Conservation (phyloP, 495 filamentous ascomycete species). For the Penicillium maclennaniae region DNA sequence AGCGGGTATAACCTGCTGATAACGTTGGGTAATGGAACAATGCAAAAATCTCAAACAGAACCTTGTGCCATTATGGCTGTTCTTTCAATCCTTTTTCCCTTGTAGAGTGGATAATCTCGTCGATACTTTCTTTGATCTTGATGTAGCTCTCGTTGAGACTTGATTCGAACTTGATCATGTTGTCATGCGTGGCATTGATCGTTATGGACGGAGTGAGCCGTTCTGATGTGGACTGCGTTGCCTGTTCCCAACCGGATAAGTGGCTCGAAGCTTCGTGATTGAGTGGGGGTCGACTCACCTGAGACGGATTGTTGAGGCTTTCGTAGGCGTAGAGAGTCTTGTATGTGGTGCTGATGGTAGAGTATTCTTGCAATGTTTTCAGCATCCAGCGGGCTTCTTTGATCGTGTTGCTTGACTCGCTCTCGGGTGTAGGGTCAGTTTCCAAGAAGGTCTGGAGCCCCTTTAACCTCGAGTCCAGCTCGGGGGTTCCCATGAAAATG, state of each 20-base stretch:
- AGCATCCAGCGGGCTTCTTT: constrained; percentile 6
- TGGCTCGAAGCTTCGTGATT: background rate
- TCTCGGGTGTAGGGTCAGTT: background rate
- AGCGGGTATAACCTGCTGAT: background rate
- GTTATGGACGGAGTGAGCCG: background rate
- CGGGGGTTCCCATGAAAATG: constrained; percentile 6
- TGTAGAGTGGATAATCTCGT: background rate
- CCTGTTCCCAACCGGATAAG: background rate
- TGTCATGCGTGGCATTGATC: background rate
- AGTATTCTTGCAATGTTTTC: background rate
- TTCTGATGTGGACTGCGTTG: background rate
- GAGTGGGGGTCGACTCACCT: background rate
- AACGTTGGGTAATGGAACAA: background rate
- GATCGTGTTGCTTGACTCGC: background rate
- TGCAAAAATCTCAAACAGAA: background rate
- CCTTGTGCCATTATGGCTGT: background rate
- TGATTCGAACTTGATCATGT: background rate
- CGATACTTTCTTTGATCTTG: background rate
- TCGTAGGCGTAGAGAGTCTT: background rate
- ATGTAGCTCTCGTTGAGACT: background rate
- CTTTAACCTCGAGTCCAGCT: background rate
- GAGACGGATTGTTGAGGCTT: background rate
- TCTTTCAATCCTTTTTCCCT: background rate
- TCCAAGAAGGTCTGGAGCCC: background rate
- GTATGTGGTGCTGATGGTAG: background rate